These are phyloP conservation scores for Avena insularis DNA, from an alignment of 176 grass and related monocot genomes.

Conservation along the genomic window DNA sequence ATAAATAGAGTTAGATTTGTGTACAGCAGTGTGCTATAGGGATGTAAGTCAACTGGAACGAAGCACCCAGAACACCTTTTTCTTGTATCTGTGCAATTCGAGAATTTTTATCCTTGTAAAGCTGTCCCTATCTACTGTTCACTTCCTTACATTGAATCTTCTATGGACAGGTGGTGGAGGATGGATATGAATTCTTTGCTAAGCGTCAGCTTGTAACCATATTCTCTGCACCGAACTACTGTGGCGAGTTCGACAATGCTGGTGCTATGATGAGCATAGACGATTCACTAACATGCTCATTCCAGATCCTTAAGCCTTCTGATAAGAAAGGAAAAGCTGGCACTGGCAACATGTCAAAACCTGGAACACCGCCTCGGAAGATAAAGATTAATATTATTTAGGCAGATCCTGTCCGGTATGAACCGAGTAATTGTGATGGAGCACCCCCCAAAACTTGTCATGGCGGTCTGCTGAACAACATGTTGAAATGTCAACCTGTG, in stretches of 20 bases:
- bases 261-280: conserved; percentile 85
- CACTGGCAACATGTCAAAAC: conserved; percentile 50
- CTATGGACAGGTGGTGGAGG: conserved; percentile 65
- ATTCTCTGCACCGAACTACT: conserved; percentile 90
- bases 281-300: conserved; percentile 72
- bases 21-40: conserved; percentile 4
- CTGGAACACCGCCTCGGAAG: conserved; percentile 70
- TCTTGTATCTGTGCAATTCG: conserved; percentile 14
- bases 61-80: not conserved
- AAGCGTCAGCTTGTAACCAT: conserved; percentile 78
- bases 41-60: conserved; percentile 13
- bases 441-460: conserved; percentile 40
- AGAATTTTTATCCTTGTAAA: not conserved
- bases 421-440: conserved; percentile 38
- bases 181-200: conserved; percentile 84
- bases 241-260: conserved; percentile 87
- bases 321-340: conserved; percentile 81
- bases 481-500: conserved; percentile 23
- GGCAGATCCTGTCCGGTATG: conserved; percentile 6
- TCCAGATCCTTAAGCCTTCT: conserved; percentile 79
- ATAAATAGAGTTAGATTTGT: not conserved
- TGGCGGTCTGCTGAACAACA: conserved; percentile 10
- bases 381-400: conserved; percentile 63
- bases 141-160: conserved; percentile 3
- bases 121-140: conserved; percentile 3